These are phyloP conservation scores for Forsythia suspensa DNA, from an alignment of 257 asterid species.

Conservation along the genomic window DNA sequence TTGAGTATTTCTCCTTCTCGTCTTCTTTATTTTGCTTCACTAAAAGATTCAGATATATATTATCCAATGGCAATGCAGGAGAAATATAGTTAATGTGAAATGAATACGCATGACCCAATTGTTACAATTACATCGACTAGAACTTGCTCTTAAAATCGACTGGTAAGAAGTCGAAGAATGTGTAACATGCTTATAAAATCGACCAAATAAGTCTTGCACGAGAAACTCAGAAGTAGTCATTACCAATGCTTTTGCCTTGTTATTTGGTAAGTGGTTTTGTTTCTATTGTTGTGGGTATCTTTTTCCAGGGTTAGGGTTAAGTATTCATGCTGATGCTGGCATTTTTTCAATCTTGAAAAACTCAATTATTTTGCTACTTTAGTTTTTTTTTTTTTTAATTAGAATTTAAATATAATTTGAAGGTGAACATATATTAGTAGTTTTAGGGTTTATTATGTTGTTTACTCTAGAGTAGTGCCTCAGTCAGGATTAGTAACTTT, in stretches of 20 bases:
- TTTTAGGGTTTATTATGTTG: neutral
- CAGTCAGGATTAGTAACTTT: neutral
- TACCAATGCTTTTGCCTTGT: neutral
- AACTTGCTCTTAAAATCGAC: neutral
- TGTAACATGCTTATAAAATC: neutral
- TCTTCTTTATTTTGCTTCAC: neutral
- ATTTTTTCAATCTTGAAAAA: conserved; percentile 13
- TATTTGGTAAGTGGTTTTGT: conserved; percentile 14
- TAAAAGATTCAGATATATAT: neutral
- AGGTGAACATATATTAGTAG: neutral
- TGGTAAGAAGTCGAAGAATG: neutral
- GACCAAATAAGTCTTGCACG: neutral
- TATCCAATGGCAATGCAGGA: neutral
- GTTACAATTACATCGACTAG: neutral
- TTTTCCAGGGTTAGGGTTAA: conserved; percentile 32
- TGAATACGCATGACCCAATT: neutral
- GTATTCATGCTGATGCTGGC: conserved; percentile 32
- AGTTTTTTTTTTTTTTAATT: neutral
- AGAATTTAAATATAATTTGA: neutral
- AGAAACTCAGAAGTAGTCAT: neutral
- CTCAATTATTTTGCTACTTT: neutral
- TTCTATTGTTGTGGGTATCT: neutral
- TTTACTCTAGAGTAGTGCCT: neutral
- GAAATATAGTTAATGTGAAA: neutral
- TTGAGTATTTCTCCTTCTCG: neutral